Evolutionary conservation across 768 basidiomycete genomes (phyloP).

Genomic region (Rhizopogon salebrosus): DNA sequence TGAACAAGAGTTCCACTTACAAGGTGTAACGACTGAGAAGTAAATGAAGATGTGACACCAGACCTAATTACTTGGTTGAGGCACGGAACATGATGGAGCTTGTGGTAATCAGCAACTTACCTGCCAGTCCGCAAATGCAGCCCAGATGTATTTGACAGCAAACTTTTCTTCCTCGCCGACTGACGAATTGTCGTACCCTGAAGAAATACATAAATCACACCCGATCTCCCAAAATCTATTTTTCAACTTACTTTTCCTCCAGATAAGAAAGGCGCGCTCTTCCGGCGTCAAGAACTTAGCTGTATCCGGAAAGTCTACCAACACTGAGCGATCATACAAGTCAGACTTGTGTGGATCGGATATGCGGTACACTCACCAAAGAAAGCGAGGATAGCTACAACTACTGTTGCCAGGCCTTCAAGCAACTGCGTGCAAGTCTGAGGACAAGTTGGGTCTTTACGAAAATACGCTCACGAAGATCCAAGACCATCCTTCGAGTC

Average conservation of each 20-base stretch:
- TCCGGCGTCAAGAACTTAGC: constrained; percentile 59
- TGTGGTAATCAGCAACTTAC: constrained; percentile 18
- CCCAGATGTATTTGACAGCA: constrained; percentile 43
- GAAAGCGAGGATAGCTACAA: constrained; percentile 48
- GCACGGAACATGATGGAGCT: not conserved
- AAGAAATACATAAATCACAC: too few species aligned
- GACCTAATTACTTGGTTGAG: constrained; percentile 20
- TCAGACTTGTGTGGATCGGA: not conserved
- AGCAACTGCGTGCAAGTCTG: constrained; percentile 26
- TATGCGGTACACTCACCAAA: constrained; percentile 30
- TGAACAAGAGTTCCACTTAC: constrained; percentile 34
- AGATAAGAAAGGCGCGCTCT: constrained; percentile 50
- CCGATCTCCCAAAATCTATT: not conserved
- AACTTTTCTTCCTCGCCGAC: constrained; percentile 63
- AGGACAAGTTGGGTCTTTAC: not conserved
- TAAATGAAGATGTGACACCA: constrained; percentile 56
- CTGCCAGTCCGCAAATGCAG: constrained; percentile 59
- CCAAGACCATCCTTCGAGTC: constrained; percentile 62
- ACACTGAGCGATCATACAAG: constrained; percentile 28
- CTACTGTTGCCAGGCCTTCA: constrained; percentile 59
- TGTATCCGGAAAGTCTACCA: constrained; percentile 58
- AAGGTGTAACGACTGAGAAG: constrained; percentile 52
- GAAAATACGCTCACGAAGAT: constrained; percentile 44
- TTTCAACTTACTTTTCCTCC: constrained; percentile 45
- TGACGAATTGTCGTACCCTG: constrained; percentile 50